These are phyloP conservation scores for Scenedesmus sp. DNA, from an alignment of 163 green algal genomes.

Conservation along the genomic window DNA sequence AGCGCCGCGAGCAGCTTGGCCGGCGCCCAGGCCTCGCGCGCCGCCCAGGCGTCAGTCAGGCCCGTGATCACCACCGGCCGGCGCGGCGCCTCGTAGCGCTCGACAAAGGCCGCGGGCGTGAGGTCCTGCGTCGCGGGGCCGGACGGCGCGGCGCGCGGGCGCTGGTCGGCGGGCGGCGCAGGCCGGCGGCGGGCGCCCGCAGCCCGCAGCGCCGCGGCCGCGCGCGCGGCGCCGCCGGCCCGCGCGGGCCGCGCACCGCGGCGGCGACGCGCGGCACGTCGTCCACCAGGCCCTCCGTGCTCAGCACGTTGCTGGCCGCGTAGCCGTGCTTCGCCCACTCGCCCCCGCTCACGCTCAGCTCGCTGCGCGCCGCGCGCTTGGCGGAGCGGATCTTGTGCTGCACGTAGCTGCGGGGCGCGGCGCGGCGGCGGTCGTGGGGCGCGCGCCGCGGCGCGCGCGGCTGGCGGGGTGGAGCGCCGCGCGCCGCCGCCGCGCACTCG, in stretches of 20 bases:
- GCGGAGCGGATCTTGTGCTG: constrained; percentile 66
- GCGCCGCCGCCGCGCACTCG: not conserved
- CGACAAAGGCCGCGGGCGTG: constrained; percentile 74
- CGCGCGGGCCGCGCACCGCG: constrained; percentile 51
- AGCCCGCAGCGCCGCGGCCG: too few relatives aligned
- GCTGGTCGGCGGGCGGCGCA: too few relatives aligned
- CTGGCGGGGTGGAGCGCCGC: not conserved
- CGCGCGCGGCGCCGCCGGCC: too few relatives aligned
- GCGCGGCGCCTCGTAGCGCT: constrained; percentile 75
- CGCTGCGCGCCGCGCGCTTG: constrained; percentile 72
- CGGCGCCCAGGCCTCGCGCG: constrained; percentile 66
- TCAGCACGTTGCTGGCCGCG: constrained; percentile 61
- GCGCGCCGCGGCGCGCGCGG: not conserved
- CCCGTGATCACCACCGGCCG: constrained; percentile 85
- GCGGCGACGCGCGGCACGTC: constrained; percentile 62
- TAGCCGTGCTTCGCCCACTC: constrained; percentile 59
- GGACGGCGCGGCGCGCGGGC: too few relatives aligned
- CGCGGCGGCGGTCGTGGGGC: not conserved
- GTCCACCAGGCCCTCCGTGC: constrained; percentile 62
- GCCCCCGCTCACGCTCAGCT: constrained; percentile 30
- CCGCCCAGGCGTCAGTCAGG: constrained; percentile 76
- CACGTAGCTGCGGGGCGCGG: constrained; percentile 9
- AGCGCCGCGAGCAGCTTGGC: constrained; percentile 63
- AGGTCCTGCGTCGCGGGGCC: constrained; percentile 75
- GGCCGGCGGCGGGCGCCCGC: too few relatives aligned